phyloP scores from a whole-genome alignment of 768 basidiomycete species.

The Phlegmacium glaucopus region DNA sequence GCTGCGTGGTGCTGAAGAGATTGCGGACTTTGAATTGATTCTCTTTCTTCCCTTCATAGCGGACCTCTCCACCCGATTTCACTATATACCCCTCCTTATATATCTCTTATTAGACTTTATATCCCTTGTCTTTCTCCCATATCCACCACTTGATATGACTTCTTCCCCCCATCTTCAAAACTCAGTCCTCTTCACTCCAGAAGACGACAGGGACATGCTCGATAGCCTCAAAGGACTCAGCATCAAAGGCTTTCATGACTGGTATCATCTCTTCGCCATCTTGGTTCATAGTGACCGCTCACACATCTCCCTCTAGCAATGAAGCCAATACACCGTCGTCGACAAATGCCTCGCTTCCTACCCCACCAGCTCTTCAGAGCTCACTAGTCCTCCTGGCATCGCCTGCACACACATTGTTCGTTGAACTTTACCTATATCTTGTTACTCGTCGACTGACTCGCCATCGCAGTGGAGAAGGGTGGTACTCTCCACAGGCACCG shows the following conservation, averaged over 20 bases:
- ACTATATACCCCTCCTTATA: slow-evolving; percentile 14
- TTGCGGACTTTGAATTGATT: slow-evolving; percentile 27
- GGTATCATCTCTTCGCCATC: slow-evolving; percentile 11
- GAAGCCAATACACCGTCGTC: slow-evolving; percentile 21
- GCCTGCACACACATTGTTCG: slow-evolving; percentile 17
- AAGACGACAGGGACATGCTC: slow-evolving; percentile 22
- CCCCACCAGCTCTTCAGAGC: slow-evolving; percentile 22
- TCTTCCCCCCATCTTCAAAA: slow-evolving; percentile 9
- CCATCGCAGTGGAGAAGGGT: slow-evolving; percentile 11
- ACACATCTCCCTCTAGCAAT: slow-evolving; percentile 13
- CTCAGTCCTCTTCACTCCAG: slow-evolving; percentile 10
- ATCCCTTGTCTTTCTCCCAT: slow-evolving; percentile 7
- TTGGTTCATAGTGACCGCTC: slow-evolving; percentile 9
- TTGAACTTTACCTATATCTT: slow-evolving; percentile 1
- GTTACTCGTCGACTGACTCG: slow-evolving; percentile 9
- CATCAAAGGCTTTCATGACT: slow-evolving; percentile 25
- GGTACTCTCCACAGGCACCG: slow-evolving; percentile 19
- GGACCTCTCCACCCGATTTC: slow-evolving; percentile 18
- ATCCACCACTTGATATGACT: slow-evolving; percentile 11
- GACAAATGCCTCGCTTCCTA: slow-evolving; percentile 21
- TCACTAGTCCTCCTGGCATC: slow-evolving; percentile 21
- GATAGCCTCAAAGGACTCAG: slow-evolving; percentile 25
- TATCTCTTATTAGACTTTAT: slow-evolving; percentile 11
- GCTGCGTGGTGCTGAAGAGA: slow-evolving; percentile 24
- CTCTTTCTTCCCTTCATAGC: slow-evolving; percentile 20